phyloP scores from a whole-genome alignment of 2,329 filamentous ascomycete genomes.

The Bipolaris victoriae region DNA sequence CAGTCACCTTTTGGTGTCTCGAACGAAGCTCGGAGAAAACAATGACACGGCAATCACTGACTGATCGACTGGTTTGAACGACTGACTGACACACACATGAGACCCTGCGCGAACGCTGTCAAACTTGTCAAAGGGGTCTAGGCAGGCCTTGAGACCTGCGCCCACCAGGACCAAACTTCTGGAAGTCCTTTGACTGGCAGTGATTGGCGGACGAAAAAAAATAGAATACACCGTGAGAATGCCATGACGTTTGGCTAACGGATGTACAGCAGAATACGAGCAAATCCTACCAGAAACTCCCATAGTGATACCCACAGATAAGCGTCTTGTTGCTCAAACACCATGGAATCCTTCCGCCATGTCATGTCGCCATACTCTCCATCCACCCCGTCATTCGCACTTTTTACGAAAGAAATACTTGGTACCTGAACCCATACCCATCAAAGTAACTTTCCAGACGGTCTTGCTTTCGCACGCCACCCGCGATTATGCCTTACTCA shows the following conservation, averaged over 20 bases:
- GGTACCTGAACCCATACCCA: constrained; percentile 7
- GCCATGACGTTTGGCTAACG: constrained; percentile 1
- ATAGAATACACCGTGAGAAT: not conserved
- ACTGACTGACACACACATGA: not conserved
- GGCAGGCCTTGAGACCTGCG: not conserved
- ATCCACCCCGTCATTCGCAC: not conserved
- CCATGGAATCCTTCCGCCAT: not conserved
- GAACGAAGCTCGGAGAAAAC: not conserved
- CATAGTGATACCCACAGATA: constrained; percentile 9
- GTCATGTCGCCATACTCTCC: not conserved
- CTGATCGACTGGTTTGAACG: too few species aligned
- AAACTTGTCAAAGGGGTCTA: not conserved
- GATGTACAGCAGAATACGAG: constrained; percentile 2
- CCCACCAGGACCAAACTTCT: not conserved
- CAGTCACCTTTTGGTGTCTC: not conserved
- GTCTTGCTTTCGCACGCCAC: not conserved
- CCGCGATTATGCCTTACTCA: not conserved
- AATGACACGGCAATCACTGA: not conserved
- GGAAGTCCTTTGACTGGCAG: not conserved
- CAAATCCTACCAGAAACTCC: not conserved
- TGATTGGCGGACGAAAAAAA: constrained; percentile 9
- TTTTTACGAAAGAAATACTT: not conserved
- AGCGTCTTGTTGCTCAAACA: constrained; percentile 6
- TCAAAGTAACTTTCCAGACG: constrained; percentile 11
- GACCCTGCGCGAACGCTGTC: not conserved